These are phyloP conservation scores for Aspergillus quadricinctus DNA, from an alignment of 2,329 filamentous ascomycete genomes.

Conservation along the genomic window DNA sequence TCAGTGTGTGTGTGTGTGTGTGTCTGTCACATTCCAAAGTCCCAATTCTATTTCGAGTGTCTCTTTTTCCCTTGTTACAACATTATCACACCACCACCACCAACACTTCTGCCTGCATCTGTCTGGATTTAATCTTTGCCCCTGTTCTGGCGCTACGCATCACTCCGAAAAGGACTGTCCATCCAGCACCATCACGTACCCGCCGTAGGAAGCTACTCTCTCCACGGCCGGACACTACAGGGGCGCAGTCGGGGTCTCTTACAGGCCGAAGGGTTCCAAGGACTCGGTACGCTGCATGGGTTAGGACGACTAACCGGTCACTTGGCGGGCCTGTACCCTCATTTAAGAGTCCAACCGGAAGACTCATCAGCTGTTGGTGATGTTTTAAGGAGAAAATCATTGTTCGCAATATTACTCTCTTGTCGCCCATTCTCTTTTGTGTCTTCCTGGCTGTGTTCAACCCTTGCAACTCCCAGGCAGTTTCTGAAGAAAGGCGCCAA, in stretches of 20 bases:
- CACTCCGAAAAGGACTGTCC: slow-evolving; percentile 4
- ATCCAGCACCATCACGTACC: slow-evolving; percentile 11
- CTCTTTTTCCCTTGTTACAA: background rate
- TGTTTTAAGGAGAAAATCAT: background rate
- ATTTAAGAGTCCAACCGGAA: slow-evolving; percentile 16
- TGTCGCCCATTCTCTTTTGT: background rate
- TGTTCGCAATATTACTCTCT: background rate
- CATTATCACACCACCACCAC: background rate
- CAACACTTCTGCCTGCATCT: background rate
- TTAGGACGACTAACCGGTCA: slow-evolving; percentile 18
- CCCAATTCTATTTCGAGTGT: background rate
- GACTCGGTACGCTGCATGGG: slow-evolving; percentile 23
- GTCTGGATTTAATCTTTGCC: slow-evolving; percentile 1
- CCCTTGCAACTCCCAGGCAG: background rate
- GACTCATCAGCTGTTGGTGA: slow-evolving; percentile 18
- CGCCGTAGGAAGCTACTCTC: slow-evolving; percentile 13
- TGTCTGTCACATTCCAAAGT: background rate
- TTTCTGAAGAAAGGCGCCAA: background rate
- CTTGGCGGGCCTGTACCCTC: slow-evolving; percentile 12
- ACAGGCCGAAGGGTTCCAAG: slow-evolving; percentile 17
- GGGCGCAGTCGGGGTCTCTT: slow-evolving; percentile 18
- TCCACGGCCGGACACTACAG: slow-evolving; percentile 7
- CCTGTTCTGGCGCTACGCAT: slow-evolving; percentile 15
- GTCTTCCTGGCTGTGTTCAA: background rate
- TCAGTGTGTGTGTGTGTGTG: background rate